Evolutionary conservation across 495 filamentous ascomycete species (phyloP), one percentile per base, ranked within the genome.

Genomic region (Penicillium crystallinum): DNA sequence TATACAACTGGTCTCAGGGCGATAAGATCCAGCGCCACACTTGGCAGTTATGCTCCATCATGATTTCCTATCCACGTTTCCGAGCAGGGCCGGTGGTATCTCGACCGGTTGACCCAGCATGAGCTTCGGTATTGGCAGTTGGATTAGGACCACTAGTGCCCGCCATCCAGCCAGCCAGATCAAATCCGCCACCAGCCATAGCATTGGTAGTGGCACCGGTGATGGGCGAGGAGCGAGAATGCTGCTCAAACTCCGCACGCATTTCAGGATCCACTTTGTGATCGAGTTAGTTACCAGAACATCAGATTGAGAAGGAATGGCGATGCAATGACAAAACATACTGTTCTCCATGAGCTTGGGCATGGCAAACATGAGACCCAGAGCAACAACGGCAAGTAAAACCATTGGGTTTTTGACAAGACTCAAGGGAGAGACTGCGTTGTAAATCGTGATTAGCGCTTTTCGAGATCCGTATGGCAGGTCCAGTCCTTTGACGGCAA

Each of bases 351-450:
- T 82, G 30, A 98, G 64, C 69, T 96, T 91, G 8, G 93, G 93
- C 83, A 97, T 84, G 23, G 91, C 91, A 44, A 97, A 72, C 35
- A 95, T 90, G 39, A 95, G 69, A 0, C 67, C 84, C 76, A 97
- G 76, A 27, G 84, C 87, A 19, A 92, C 83, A 18, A 96, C 65
- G 11, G 86, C 88, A 70, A 98, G 81, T 38, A 98, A 72, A 49
- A 98, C 95, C 88, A 97, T 97, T 3, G 93, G 93, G 62, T 87
- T 96, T 70, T 89, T 88, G 58, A 97, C 76, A 36, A 97, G 81
- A 54, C 79, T 77, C 48, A 96, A 55, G 6, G 83, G 79, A 11
- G 78, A 80, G 58, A 79, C 73, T 78, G 42, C 43, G n/a, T 36
- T 30, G 19, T 12, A 25, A 2, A 12, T 23, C 2, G 5, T 38